Evolutionary conservation across 352 stramenopile species (phyloP).

Genomic region (Blastocystis sp.): DNA sequence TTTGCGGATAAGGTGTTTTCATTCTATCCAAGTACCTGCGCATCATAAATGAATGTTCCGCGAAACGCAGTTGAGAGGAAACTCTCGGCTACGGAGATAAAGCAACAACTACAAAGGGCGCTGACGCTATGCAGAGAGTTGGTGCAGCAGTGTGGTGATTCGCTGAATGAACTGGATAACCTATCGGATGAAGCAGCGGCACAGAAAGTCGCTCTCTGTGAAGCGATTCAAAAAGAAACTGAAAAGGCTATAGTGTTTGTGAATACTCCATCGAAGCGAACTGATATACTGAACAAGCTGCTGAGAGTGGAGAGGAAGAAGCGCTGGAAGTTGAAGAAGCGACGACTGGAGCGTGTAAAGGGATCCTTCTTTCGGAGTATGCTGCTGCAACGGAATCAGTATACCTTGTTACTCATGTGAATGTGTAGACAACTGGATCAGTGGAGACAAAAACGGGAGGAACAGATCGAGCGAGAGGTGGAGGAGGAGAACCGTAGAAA

Average conservation of each 20-base stretch:
- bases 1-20: not conserved
- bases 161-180: not conserved
- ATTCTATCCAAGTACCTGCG: not conserved
- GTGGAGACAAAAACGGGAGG: conserved; percentile 15
- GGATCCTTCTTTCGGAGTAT: conserved; percentile 19
- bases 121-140: not conserved
- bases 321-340: conserved; percentile 27
- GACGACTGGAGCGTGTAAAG: conserved; percentile 13
- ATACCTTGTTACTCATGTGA: not conserved
- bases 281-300: conserved; percentile 24
- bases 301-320: conserved; percentile 14
- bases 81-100: conserved; percentile 18
- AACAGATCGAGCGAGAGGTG: conserved; percentile 20
- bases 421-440: conserved; percentile 28
- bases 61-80: not conserved
- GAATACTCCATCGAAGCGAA: conserved; percentile 1
- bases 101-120: not conserved
- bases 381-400: conserved; percentile 34
- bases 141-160: not conserved
- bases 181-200: not conserved
- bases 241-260: not conserved
- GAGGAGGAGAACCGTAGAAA: conserved; percentile 1
- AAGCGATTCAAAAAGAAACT: not conserved
- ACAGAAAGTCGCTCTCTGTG: not conserved
- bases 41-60: not conserved